Evolutionary conservation across 306 rosid genomes (phyloP), one percentile per base, ranked within the genome.

Genomic region (Prunus mongolica): DNA sequence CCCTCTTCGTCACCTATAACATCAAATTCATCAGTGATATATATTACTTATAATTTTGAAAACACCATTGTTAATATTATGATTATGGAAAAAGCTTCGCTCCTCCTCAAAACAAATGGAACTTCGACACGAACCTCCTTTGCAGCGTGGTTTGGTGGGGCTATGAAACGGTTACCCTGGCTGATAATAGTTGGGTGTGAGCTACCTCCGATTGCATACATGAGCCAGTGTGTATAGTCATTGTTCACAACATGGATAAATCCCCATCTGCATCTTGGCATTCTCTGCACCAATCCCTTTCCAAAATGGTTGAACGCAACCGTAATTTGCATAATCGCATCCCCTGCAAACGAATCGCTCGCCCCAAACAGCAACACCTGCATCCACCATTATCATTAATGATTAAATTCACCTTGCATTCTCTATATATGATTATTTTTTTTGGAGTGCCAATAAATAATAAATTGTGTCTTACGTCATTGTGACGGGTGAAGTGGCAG

Each of bases 191-290:
- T 89, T 4, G 98, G 98, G 3, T 69, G 79, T 14, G 86, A 24
- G 81, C 96, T 91, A 4, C 98, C 98, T 13, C 98, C 97, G 19
- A 93, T 89, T 77, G 98, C 98, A 25, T 93, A 93, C 96, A 88
- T 93, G 2, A 62, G 65, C 98, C 98, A 93, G 22, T 93, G 95
- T 5, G 96, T 89, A 80, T 93, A 93, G 71, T 91, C 93, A 11
- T 93, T 93, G 85, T 93, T 93, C 1, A 93, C 82, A 3, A 91
- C 93, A 50, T 91, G 97, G 78, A 89, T 65, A 78, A 90, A 91
- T 2, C 97, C 93, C 78, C 66, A 83, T 78, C 98, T 78, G 71
- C 89, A 85, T 24, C 93, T 73, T 0, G 96, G 96, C 93, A 88
- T 88, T 61, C 96, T 88, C 78, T 90, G 96, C 28, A 90, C 85